These are phyloP conservation scores for Zygosaccharomyces bailii DNA, from an alignment of 805 yeast genomes.

Conservation along the genomic window DNA sequence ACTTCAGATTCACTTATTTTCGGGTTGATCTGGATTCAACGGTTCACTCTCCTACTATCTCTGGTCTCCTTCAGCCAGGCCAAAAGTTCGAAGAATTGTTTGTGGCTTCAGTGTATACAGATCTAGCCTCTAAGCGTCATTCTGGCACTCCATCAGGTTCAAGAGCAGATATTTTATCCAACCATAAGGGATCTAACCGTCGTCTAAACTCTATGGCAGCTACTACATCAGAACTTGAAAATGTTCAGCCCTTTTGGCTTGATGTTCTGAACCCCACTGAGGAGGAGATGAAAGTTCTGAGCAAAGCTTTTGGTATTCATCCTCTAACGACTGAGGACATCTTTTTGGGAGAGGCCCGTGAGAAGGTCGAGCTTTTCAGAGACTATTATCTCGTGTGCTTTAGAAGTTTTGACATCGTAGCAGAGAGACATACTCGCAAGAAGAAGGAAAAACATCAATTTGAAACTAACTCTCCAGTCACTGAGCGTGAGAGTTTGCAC, in stretches of 20 bases:
- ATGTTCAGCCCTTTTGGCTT: constrained; percentile 80
- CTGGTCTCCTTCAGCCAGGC: constrained; percentile 68
- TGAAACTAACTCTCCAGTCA: constrained; percentile 15
- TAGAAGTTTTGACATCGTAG: constrained; percentile 75
- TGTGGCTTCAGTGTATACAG: constrained; percentile 41
- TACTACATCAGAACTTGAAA: constrained; percentile 23
- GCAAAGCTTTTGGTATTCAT: constrained; percentile 90
- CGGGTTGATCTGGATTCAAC: constrained; percentile 88
- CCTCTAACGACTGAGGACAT: constrained; percentile 97
- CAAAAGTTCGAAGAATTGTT: constrained; percentile 62
- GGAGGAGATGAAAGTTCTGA: constrained; percentile 89
- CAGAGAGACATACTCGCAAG: constrained; percentile 58
- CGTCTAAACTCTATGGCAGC: constrained; percentile 4
- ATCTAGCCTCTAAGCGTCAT: constrained; percentile 6
- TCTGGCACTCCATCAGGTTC: constrained; percentile 12
- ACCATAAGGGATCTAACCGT: neutral
- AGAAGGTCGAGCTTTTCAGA: constrained; percentile 88
- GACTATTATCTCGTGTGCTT: constrained; percentile 91
- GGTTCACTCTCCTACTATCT: constrained; percentile 81
- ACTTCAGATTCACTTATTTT: constrained; percentile 84
- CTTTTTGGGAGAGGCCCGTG: constrained; percentile 87
- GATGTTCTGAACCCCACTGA: constrained; percentile 92
- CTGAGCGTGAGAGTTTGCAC: constrained; percentile 15
- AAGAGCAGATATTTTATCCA: constrained; percentile 11
- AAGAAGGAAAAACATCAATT: constrained; percentile 37